Evolutionary conservation across 805 yeast species (phyloP), one percentile per base, ranked within the genome.

Genomic region (Candida glaebosa): DNA sequence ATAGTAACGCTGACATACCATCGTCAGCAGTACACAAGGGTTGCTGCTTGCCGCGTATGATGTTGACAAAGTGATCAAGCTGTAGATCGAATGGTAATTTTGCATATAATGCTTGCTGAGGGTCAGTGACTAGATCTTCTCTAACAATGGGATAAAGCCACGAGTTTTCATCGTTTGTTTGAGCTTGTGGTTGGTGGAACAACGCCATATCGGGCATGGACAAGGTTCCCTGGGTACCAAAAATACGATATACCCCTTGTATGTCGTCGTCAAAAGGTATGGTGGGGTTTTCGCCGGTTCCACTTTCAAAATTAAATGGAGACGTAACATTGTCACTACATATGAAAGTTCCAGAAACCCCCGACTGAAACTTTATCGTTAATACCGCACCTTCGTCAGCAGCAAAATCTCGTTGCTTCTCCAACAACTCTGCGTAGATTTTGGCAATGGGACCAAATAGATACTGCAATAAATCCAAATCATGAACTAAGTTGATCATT

Each of bases 311-410:
- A 50, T 61, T 63, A 44, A 61, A 63, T 2, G 71, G 69, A 2
- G 69, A 63, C 1, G 58, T 52, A 25, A 63, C 67, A 48, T 63
- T 64, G 43, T 66, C 71, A 24, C 67, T 54, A 43, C 69, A 64
- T 15, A 66, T 52, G 44, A 66, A 66, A 3, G 67, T 64, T 5
- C 71, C 71, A 15, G 60, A 50, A 18, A 58, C 50, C 2, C 71
- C 71, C 42, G 46, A 56, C 26, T 48, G 52, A 39, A 66, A 66
- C 19, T 53, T 52, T 8, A 66, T 40, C 6, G 66, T 59, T 18
- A 66, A 51, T 2, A 55, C 65, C 2, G 69, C 68, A 17, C 71
- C 71, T 46, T 66, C 71, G 38, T 66, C 71, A n/a, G 62, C 70
- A 32, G 51, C 46, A 2, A 51, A 51, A 12, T 31, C 34, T 26